Evolutionary conservation across 495 filamentous ascomycete genomes (phyloP), one percentile per base, ranked within the genome.

Genomic region (Massariosphaeria phaeospora): DNA sequence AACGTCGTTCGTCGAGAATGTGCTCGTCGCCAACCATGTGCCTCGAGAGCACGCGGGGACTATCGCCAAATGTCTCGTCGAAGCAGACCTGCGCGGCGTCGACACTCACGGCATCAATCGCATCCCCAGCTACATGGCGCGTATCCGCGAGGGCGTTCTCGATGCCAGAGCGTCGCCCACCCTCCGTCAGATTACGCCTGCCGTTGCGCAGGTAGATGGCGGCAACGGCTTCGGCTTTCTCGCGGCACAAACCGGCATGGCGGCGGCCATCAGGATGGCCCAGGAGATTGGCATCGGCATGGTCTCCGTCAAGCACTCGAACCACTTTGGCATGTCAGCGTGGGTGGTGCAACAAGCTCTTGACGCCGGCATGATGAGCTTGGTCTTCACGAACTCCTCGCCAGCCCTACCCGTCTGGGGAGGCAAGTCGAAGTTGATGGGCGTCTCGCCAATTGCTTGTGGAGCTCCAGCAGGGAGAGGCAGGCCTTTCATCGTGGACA

Each of bases 241-340:
- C 0, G 77, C 81, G 2, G 85, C 83, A 9, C 73, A 80, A 54
- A 59, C 70, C 26, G 85, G 75, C 17, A 89, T 91, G 80, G 56
- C 54, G 11, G 67, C 69, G 0, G 86, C 85, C 11, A 80, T 85
- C 57, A 67, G 72, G 11, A 84, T 85, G 77, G 84, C 86, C 0
- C 64, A 70, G 30, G 73, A 71, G 13, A 83, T 76, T 56, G 86
- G 86, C 17, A 83, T 91, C 52, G 86, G 85, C 10, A 77, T 91
- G 75, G 84, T 81, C 5, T 77, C 75, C 40, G 75, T 89, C 61
- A 85, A 83, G 66, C 82, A 83, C 68, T 83, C 78, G 51, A 91
- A 91, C 66, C 86, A 91, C 67, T 88, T 87, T 59, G 86, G 86
- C 48, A 89, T 89, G 85, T 78, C 77, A 0, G 85, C 85, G 0